Evolutionary conservation across 345 rosid species (phyloP).

Genomic region (Salix koriyanagi): DNA sequence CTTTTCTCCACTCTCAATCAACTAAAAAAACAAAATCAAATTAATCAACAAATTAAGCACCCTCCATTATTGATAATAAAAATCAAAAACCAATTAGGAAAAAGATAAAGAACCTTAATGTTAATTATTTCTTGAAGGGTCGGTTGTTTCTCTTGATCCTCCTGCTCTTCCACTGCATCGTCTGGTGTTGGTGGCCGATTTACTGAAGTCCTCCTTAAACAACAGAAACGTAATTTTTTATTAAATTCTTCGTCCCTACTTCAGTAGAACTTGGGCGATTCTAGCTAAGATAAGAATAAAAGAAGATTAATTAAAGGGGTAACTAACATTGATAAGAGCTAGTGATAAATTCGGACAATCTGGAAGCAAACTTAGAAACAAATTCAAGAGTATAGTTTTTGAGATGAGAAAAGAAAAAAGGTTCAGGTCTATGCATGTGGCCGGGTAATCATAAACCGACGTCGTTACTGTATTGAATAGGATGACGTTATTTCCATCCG

Average conservation of each 20-base stretch:
- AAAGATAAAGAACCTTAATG: conserved; percentile 42
- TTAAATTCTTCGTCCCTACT: neutral
- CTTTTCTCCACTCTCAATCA: conserved; percentile 72
- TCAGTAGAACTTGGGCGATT: neutral
- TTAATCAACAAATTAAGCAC: neutral
- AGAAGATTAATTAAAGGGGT: neutral
- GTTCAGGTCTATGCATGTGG: neutral
- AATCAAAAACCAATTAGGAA: neutral
- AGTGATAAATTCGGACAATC: neutral
- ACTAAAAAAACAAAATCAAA: conserved; percentile 21
- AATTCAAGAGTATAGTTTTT: neutral
- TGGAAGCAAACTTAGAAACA: neutral
- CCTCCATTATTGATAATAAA: neutral
- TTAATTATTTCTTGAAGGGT: conserved; percentile 58
- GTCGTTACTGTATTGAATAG: too few species aligned
- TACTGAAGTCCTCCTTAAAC: conserved; percentile 51
- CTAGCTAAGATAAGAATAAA: neutral
- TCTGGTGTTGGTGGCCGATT: conserved; percentile 69
- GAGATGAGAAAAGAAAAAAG: neutral
- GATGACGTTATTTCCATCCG: too few species aligned
- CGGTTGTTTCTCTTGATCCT: conserved; percentile 38
- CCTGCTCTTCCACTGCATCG: conserved; percentile 17
- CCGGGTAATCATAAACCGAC: too few species aligned
- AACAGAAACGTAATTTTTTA: neutral
- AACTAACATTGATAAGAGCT: neutral